Evolutionary conservation across 2,329 filamentous ascomycete genomes (phyloP), one percentile per base, ranked within the genome.

Genomic region (Chaetomiaceae sp.): DNA sequence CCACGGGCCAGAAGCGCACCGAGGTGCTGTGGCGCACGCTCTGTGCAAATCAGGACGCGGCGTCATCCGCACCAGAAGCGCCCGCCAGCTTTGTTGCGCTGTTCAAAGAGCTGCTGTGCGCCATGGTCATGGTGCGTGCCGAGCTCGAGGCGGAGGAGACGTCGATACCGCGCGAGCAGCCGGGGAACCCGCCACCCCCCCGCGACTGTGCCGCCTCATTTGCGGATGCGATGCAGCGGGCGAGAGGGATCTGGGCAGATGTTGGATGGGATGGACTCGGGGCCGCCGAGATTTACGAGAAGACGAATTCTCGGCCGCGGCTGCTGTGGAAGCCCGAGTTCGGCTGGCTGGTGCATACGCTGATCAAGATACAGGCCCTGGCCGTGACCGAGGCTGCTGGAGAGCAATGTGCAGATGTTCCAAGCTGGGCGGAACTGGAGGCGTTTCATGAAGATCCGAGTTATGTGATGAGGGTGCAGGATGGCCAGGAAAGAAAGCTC

Each of bases 11-110:
- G 34, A 19, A n/a, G 22, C 42, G 41, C 19, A 48, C 46, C 22
- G 49, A 51, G 14, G 49, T 51, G 8, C 46, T 51, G 15, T 51
- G 49, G 49, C 42, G 49, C 3, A 51, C 49, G 3, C 42, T 51
- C 19, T 51, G 49, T 14, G 45, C 46, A 15, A 43, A 51, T 26
- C 46, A 51, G 32, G 39, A 48, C 15, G 42, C 42, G 17, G 12
- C 12, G 3, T 38, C 33, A 1, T 24, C 26, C 6, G 27, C 15
- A 17, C 35, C 26, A 10, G 45, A 45, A 10, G 45, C 45, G 3
- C 49, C 45, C 0, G 42, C 18, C 1, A 9, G 37, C 8, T 48
- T 48, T 17, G 49, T 24, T 14, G 20, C 4, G 14, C 35, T 51
- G 26, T 51, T 51, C 38, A 45, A 46, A 20, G 46, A 49, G 19